Evolutionary conservation across 257 asterid genomes (phyloP).

Genomic region (Solanum rostratum): DNA sequence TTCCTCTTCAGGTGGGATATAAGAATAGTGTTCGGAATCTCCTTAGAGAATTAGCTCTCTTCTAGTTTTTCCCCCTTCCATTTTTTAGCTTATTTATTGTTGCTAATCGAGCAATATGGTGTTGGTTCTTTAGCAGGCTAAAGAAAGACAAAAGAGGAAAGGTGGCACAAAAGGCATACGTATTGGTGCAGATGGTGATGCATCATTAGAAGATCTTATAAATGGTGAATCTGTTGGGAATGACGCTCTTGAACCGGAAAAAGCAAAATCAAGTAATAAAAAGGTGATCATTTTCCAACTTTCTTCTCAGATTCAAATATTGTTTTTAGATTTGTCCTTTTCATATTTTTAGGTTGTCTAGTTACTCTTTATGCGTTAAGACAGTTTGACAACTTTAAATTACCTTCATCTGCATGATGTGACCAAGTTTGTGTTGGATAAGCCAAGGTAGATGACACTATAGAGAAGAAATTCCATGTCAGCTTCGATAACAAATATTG

Average conservation of each 20-base stretch:
- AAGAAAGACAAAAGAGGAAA: constrained; percentile 83
- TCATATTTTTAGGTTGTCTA: not conserved
- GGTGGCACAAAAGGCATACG: constrained; percentile 72
- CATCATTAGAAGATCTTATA: constrained; percentile 64
- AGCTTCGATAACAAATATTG: not conserved
- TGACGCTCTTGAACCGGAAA: constrained; percentile 39
- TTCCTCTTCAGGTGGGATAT: constrained; percentile 70
- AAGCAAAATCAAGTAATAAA: constrained; percentile 47
- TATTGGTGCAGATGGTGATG: constrained; percentile 86
- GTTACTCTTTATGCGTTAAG: not conserved
- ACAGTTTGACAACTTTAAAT: not conserved
- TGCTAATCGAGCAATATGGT: not conserved
- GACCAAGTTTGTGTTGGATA: not conserved
- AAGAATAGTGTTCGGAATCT: not conserved
- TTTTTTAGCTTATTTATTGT: not conserved
- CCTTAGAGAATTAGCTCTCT: not conserved
- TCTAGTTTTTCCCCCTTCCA: not conserved
- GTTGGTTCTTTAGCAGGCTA: constrained; percentile 41
- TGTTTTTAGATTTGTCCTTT: not conserved
- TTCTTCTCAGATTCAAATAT: not conserved
- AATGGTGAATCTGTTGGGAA: constrained; percentile 36
- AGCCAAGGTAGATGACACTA: not conserved
- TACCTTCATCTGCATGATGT: not conserved
- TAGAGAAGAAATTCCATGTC: not conserved
- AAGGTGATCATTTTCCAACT: constrained; percentile 39